A percentile compares a stretch with the other conserved stretches of the same genome.
These are phyloP conservation scores for Phytophthora ohioensis DNA, from an alignment of 352 stramenopile genomes.

Conservation along the genomic window DNA sequence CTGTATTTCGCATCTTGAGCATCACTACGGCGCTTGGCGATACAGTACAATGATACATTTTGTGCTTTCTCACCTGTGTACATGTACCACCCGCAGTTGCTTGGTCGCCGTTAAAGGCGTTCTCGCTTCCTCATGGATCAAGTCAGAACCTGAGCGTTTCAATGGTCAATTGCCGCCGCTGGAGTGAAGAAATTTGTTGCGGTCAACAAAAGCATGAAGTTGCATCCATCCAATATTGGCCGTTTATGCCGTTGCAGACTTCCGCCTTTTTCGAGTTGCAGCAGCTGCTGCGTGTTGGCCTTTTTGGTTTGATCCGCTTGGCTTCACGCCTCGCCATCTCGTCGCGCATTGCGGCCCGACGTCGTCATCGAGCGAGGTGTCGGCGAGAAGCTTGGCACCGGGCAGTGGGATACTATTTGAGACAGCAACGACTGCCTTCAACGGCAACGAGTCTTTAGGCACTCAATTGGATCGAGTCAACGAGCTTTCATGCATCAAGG, in stretches of 20 bases:
- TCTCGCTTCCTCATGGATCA: constrained; percentile 2
- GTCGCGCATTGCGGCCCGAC: constrained; percentile 26
- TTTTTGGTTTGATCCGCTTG: constrained; percentile 29
- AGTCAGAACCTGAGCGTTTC: constrained; percentile 6
- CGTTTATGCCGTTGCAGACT: constrained; percentile 15
- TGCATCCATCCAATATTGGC: background rate
- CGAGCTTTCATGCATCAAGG: background rate
- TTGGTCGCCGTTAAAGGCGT: background rate
- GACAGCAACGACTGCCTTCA: constrained; percentile 14
- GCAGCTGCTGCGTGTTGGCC: constrained; percentile 36
- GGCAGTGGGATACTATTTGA: constrained; percentile 29
- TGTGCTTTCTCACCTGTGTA: no score
- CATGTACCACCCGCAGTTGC: background rate
- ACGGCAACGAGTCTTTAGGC: constrained; percentile 1
- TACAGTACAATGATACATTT: background rate
- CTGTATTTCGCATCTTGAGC: background rate
- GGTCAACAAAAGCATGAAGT: background rate
- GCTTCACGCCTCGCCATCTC: constrained; percentile 14
- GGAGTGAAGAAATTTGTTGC: constrained; percentile 7
- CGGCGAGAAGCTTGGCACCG: constrained; percentile 12
- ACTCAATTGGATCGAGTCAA: background rate
- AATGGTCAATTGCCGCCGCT: constrained; percentile 8
- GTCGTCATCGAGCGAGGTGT: constrained; percentile 29
- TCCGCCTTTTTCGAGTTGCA: constrained; percentile 43
- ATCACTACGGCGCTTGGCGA: background rate